Evolutionary conservation across 345 rosid species (phyloP).

Genomic region (Raphanus sativus): DNA sequence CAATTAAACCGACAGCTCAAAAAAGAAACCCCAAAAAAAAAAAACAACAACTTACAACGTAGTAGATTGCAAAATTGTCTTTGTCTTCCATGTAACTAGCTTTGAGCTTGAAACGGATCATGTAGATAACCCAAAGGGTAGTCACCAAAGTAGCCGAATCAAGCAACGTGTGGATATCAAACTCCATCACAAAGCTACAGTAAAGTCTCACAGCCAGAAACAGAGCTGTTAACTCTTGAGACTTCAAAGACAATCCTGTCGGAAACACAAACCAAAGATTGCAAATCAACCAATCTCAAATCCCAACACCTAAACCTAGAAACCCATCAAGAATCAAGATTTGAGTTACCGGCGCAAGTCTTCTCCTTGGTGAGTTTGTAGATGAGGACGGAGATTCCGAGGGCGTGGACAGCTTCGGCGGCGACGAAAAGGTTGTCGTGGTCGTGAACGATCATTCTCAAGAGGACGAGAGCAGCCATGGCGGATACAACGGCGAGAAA

Average conservation of each 20-base stretch:
- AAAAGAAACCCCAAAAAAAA: background rate
- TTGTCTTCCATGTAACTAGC: slow-evolving; percentile 89
- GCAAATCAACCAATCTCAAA: background rate
- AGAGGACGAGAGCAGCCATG: slow-evolving; percentile 63
- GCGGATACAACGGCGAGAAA: slow-evolving; percentile 64
- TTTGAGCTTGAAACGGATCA: slow-evolving; percentile 77
- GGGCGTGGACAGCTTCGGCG: slow-evolving; percentile 83
- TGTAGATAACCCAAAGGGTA: slow-evolving; percentile 85
- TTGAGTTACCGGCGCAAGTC: slow-evolving; percentile 73
- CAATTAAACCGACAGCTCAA: background rate
- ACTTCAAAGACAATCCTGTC: slow-evolving; percentile 78
- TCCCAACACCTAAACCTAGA: slow-evolving; percentile 1
- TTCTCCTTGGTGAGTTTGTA: slow-evolving; percentile 88
- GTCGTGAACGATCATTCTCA: slow-evolving; percentile 78
- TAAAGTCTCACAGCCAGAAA: slow-evolving; percentile 81
- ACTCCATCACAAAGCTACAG: slow-evolving; percentile 94
- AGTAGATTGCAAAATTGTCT: slow-evolving; percentile 78
- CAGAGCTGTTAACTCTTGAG: slow-evolving; percentile 85
- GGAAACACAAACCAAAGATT: background rate
- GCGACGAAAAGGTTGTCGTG: slow-evolving; percentile 91
- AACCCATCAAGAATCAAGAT: background rate
- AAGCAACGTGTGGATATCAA: slow-evolving; percentile 81
- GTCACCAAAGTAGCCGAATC: slow-evolving; percentile 76
- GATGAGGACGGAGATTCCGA: slow-evolving; percentile 83
- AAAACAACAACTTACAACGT: slow-evolving; percentile 54